A percentile compares a stretch with the other conserved stretches of the same genome.
phyloP scores from a whole-genome alignment of 257 asterid genomes.

The Pogostemon cablin region DNA sequence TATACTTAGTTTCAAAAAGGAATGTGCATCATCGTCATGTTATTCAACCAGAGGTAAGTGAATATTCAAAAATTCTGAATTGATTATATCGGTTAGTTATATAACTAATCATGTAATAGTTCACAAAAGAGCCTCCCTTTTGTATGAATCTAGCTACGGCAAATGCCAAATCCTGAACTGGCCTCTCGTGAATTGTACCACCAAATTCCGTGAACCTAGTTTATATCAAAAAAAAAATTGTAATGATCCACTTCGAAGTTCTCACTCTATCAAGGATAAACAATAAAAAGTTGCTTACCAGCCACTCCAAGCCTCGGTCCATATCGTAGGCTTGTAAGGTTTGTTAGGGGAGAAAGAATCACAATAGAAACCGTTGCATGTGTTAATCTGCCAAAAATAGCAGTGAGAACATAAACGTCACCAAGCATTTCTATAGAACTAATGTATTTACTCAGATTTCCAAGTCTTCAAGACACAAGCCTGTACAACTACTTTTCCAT shows the following conservation, averaged over 20 bases:
- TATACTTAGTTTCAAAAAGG: conserved; percentile 8
- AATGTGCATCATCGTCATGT: neutral
- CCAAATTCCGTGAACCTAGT: conserved; percentile 88
- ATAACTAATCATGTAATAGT: conserved; percentile 89
- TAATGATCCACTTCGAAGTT: conserved; percentile 16
- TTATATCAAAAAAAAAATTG: conserved; percentile 27
- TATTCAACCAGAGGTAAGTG: neutral
- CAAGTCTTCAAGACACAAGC: conserved; percentile 1
- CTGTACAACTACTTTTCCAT: neutral
- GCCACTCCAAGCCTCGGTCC: conserved; percentile 99
- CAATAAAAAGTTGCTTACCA: conserved; percentile 47
- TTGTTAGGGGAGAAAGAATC: conserved; percentile 79
- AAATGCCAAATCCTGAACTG: conserved; percentile 93
- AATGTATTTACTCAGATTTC: neutral
- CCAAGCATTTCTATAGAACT: conserved; percentile 8
- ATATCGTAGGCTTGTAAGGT: conserved; percentile 83
- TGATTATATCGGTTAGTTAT: conserved; percentile 8
- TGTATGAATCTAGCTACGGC: conserved; percentile 85
- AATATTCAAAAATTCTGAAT: neutral
- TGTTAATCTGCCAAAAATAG: conserved; percentile 64
- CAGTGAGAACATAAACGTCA: conserved; percentile 1
- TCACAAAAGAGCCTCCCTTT: conserved; percentile 87
- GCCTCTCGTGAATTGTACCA: conserved; percentile 69
- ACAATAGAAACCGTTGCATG: conserved; percentile 96
- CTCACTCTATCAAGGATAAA: neutral